These are phyloP conservation scores for Plasmopara viticola DNA, from an alignment of 352 stramenopile genomes.

Conservation along the genomic window DNA sequence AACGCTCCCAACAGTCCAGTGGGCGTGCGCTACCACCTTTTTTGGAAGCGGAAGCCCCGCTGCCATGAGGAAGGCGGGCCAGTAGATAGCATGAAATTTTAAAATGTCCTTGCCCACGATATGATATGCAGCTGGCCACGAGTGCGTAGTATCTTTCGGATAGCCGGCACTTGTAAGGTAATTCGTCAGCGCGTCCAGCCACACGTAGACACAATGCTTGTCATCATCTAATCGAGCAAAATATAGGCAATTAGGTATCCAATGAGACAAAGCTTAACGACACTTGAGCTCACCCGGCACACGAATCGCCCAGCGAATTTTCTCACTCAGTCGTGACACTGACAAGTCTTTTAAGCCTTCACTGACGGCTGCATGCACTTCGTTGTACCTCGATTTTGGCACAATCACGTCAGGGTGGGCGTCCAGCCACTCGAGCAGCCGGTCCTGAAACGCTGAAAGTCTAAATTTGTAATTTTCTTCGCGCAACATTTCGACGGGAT, in stretches of 20 bases:
- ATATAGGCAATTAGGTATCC: conserved; percentile 3
- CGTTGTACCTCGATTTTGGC: conserved; percentile 88
- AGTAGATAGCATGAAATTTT: conserved; percentile 98
- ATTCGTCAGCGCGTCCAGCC: conserved; percentile 98
- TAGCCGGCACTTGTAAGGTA: conserved; percentile 97
- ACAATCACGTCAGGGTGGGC: conserved; percentile 87
- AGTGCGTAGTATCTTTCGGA: conserved; percentile 34
- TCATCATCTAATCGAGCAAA: conserved; percentile 37
- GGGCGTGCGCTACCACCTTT: conserved; percentile 95
- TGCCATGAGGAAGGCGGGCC: conserved; percentile 95
- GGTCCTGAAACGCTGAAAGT: conserved; percentile 91
- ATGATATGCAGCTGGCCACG: conserved; percentile 81
- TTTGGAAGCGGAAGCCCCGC: conserved; percentile 89
- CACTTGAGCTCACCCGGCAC: conserved; percentile 64
- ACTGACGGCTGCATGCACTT: conserved; percentile 84
- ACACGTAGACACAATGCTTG: conserved; percentile 98
- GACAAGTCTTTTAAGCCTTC: conserved; percentile 94
- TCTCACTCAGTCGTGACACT: conserved; percentile 92
- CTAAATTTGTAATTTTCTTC: conserved; percentile 99
- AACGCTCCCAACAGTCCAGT: conserved; percentile 97
- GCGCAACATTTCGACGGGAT: conserved; percentile 91
- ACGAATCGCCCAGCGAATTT: conserved; percentile 95
- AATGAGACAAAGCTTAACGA: not conserved
- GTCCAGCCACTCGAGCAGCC: conserved; percentile 88
- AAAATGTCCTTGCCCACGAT: conserved; percentile 99